Evolutionary conservation across 2,329 filamentous ascomycete species (phyloP), one percentile per base, ranked within the genome.

Genomic region (Sarocladiaceae sp.): DNA sequence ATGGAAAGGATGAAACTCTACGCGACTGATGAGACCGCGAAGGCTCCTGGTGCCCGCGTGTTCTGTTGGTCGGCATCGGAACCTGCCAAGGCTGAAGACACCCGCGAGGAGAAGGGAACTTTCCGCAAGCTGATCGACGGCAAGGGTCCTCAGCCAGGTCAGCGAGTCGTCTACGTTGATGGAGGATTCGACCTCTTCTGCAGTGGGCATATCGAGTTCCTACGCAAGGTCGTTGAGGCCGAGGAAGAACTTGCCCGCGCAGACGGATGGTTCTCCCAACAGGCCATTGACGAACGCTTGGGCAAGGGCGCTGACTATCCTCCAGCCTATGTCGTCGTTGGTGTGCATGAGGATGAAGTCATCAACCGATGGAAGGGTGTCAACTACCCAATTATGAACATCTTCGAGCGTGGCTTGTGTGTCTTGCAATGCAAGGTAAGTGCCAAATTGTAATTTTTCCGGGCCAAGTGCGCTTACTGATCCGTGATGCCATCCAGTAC

Each of bases 321-420:
- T 0, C 90, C 91, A 0, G 87, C 85, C 6, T 97, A 90, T 66
- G 80, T 99, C n/a, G 83, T 97, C 39, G 92, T 90, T 2, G 94
- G 94, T 47, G 86, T 99, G 22, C 94, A 99, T 70, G 89, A 96
- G 62, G 94, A 99, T 67, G 84, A 87, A 57, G 91, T 96, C 55
- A 96, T 99, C 69, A 99, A 99, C 71, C 77, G 87, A 62, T 95
- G 91, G 88, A 97, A 97, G 72, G 93, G 94, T 31, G 80, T 97
- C 62, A 99, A 99, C 73, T 99, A 97, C 66, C 94, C 94, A 23
- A 97, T 99, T 72, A 99, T 99, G 94, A 99, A 97, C 74, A 92
- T 96, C 53, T 96, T 93, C 63, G 94, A 99, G 75, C 87, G 94
- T 37, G 92, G 92, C 2, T 83, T 99, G 20, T 99, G 94, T 66